A percentile compares a stretch with the other conserved stretches of the same genome.
Evolutionary conservation across 352 stramenopile species (phyloP).

Genomic region (Pythium coloratum): DNA sequence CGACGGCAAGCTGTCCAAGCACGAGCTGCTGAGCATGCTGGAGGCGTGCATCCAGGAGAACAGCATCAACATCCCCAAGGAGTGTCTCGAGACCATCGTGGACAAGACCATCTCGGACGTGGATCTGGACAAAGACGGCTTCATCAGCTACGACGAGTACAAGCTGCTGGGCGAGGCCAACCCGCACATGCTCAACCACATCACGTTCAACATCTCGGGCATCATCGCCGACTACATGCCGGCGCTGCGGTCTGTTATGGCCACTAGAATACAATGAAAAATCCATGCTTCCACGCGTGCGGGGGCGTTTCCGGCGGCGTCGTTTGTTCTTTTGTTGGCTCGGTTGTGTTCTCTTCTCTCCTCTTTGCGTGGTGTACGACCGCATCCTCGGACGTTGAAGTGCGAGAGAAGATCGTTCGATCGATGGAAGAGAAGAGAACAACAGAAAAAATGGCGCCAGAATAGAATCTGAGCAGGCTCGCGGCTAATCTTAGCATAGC

Average conservation of each 20-base stretch:
- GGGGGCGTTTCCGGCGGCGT: neutral
- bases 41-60: constrained; percentile 76
- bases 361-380: neutral
- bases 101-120: constrained; percentile 73
- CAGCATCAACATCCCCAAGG: constrained; percentile 67
- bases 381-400: constrained; percentile 8
- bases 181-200: constrained; percentile 77
- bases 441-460: neutral
- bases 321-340: neutral
- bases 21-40: constrained; percentile 71
- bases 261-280: constrained; percentile 29
- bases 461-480: constrained; percentile 2
- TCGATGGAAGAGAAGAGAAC: constrained; percentile 1
- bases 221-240: constrained; percentile 80
- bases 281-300: neutral
- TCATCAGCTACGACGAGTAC: constrained; percentile 81
- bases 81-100: constrained; percentile 64
- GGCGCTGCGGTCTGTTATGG: constrained; percentile 49
- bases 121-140: constrained; percentile 62
- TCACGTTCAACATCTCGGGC: constrained; percentile 79
- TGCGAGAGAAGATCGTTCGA: neutral
- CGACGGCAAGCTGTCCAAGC: constrained; percentile 70
- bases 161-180: constrained; percentile 53
- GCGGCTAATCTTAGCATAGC: neutral
- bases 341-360: neutral